Evolutionary conservation across 495 filamentous ascomycete species (phyloP), one percentile per base, ranked within the genome.

Genomic region (Daldinia vernicosa): DNA sequence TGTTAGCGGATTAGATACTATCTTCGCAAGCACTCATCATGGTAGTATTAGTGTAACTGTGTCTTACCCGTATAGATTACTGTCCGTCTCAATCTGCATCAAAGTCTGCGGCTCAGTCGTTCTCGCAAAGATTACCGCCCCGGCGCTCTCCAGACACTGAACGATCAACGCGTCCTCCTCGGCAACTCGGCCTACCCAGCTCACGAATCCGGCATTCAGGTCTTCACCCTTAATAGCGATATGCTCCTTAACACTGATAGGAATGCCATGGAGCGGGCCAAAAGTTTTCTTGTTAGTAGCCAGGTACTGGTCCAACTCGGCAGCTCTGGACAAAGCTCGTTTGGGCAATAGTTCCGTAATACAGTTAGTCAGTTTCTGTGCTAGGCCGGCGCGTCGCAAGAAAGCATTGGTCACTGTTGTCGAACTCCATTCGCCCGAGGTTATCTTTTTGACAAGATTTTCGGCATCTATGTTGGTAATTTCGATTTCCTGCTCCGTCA

Each of bases 231-330:
- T 81, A 27, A 93, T 84, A 28, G 81, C 81, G 59, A 91, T 82
- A 60, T 88, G 82, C 74, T 92, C 90, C 76, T 93, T 93, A 9
- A 91, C 82, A 24, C 85, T 88, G 26, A 92, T 87, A 0, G 90
- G 90, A 7, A 93, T 65, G 17, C 90, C 90, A 64, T 93, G 90
- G 0, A 93, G 78, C 3, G 89, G 89, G 0, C 90, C 90, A 15
- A 86, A 67, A 0, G 84, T 82, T 30, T 77, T 82, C 17, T 85
- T 85, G 37, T 83, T 85, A 33, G 71, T 75, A n/a, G 79, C 73
- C 54, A 88, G 50, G 50, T 78, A 82, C 17, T 79, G 75, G 74
- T 93, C 91, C 1, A 92, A 83, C 43, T 84, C 80, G 8, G 77
- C 76, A 7, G 90, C 90, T 30, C 84, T 81, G 7, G 75, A 76